Evolutionary conservation across 805 yeast genomes (phyloP).

Genomic region (Pichia eremophila): DNA sequence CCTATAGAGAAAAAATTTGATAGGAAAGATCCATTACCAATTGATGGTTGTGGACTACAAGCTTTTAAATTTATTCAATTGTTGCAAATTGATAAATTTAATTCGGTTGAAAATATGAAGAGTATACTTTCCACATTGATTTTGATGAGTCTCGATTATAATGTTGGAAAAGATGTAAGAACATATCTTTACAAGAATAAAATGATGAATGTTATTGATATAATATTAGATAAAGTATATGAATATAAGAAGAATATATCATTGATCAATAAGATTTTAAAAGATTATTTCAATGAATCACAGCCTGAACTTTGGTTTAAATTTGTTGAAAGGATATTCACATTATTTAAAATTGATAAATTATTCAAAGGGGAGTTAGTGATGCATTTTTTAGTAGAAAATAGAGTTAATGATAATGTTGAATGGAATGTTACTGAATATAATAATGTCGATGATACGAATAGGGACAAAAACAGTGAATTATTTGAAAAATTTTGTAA

Average conservation of each 20-base stretch:
- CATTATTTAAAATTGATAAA: neutral
- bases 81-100: neutral
- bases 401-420: no score
- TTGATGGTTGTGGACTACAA: slow-evolving; percentile 7
- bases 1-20: slow-evolving; percentile 2
- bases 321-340: slow-evolving; percentile 6
- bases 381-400: slow-evolving; percentile 8
- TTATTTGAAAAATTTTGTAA: neutral
- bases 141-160: slow-evolving; percentile 5
- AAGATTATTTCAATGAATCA: neutral
- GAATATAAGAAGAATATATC: neutral
- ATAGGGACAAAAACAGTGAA: neutral
- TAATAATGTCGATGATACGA: slow-evolving; percentile 8
- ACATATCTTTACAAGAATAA: neutral
- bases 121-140: neutral
- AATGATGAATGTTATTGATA: neutral
- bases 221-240: no score
- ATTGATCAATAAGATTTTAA: neutral
- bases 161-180: slow-evolving; percentile 1
- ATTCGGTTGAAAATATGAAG: neutral
- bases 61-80: slow-evolving; percentile 2
- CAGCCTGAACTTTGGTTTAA: slow-evolving; percentile 7
- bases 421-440: neutral
- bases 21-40: slow-evolving; percentile 3
- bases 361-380: slow-evolving; percentile 12